Conservation (phyloP, 441 rosid genomes). For the Lepidium campestre region DNA sequence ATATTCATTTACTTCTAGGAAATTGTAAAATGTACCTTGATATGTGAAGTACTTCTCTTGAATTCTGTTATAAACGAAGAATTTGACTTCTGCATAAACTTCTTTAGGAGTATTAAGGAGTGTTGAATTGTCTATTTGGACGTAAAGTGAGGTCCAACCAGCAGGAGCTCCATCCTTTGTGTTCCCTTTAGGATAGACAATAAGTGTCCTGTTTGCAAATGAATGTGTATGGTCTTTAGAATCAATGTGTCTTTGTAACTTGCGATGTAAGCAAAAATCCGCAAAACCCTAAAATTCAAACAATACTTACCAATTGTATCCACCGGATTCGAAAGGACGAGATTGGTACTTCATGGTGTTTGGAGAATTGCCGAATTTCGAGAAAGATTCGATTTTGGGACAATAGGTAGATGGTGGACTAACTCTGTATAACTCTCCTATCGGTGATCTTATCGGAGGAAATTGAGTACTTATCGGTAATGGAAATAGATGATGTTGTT, state of each 20-base stretch:
- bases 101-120: slow-evolving; percentile 6
- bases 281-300: background rate
- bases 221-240: background rate
- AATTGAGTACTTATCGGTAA: background rate
- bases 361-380: background rate
- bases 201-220: background rate
- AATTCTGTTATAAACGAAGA: slow-evolving; percentile 6
- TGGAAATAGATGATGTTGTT: background rate
- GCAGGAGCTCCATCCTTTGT: background rate
- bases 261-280: background rate
- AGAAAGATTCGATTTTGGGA: background rate
- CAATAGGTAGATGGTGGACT: slow-evolving; percentile 4
- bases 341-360: background rate
- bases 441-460: background rate
- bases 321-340: slow-evolving; percentile 5
- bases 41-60: background rate
- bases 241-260: no score
- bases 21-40: no score
- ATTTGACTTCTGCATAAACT: slow-evolving; percentile 9
- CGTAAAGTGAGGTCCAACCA: background rate
- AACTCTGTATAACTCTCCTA: background rate
- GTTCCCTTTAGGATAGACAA: slow-evolving; percentile 14
- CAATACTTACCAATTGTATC: slow-evolving; percentile 1
- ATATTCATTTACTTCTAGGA: no score
- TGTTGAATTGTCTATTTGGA: slow-evolving; percentile 3